phyloP scores from a whole-genome alignment of 2,329 filamentous ascomycete species.

The Neoarthrinium moseri region DNA sequence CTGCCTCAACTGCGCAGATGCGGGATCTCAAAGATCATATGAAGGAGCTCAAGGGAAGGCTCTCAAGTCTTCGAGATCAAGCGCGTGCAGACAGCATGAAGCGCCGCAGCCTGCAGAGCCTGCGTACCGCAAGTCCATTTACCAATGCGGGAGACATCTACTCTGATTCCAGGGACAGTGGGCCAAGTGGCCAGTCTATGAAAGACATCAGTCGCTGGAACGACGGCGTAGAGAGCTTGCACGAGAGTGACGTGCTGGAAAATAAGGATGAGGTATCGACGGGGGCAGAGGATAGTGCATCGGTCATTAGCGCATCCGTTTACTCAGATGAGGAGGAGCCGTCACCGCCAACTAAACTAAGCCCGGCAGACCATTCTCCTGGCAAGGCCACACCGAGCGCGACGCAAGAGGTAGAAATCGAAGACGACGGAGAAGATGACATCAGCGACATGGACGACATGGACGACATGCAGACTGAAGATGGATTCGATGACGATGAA shows the following conservation, averaged over 20 bases:
- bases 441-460: conserved; percentile 33
- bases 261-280: not conserved
- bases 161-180: conserved; percentile 6
- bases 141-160: conserved; percentile 55
- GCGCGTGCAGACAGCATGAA: conserved; percentile 77
- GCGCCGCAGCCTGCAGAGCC: conserved; percentile 71
- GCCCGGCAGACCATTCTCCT: conserved; percentile 11
- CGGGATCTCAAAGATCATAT: conserved; percentile 79
- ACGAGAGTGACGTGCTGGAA: not conserved
- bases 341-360: conserved; percentile 19
- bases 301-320: conserved; percentile 19
- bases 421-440: conserved; percentile 21
- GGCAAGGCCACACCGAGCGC: conserved; percentile 8
- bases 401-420: not conserved
- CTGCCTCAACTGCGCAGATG: conserved; percentile 71
- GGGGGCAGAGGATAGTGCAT: conserved; percentile 23
- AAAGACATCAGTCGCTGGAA: conserved; percentile 4
- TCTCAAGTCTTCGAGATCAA: conserved; percentile 75
- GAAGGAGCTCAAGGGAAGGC: conserved; percentile 80
- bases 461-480: conserved; percentile 23
- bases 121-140: conserved; percentile 76
- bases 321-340: conserved; percentile 26
- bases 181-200: not conserved
- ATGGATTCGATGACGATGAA: conserved; percentile 31
- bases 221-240: not conserved